Percentiles rank a stretch among this genome's conserved stretches.
These are phyloP conservation scores for Amaranthus tricolor DNA, from an alignment of 179 eudicot genomes.

Conservation along the genomic window DNA sequence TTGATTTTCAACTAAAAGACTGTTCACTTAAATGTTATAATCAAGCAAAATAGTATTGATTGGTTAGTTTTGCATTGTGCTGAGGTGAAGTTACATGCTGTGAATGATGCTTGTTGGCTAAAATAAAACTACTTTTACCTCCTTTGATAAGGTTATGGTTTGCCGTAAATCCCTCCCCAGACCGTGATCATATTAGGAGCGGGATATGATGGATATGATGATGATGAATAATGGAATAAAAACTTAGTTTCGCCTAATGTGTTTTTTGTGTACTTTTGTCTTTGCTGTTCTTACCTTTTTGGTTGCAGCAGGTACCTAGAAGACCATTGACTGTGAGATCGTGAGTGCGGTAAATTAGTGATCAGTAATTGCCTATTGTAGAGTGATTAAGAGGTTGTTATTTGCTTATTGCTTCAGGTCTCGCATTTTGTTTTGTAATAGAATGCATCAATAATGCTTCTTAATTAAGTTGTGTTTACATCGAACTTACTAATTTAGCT, in stretches of 20 bases:
- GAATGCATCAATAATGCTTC: neutral
- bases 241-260: neutral
- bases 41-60: neutral
- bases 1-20: neutral
- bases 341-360: neutral
- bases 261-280: neutral
- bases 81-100: neutral
- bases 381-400: neutral
- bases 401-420: neutral
- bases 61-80: neutral
- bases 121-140: neutral
- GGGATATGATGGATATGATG: no score
- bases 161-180: no score
- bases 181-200: no score
- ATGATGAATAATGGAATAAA: neutral
- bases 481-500: neutral
- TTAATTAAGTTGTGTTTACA: neutral
- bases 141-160: no score
- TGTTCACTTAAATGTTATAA: neutral
- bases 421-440: neutral
- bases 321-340: neutral
- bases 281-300: no score
- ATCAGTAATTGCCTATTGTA: neutral
- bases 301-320: neutral
- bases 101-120: neutral